Conservation (phyloP, 208 protist species). For the Wallacemonas sp. region DNA sequence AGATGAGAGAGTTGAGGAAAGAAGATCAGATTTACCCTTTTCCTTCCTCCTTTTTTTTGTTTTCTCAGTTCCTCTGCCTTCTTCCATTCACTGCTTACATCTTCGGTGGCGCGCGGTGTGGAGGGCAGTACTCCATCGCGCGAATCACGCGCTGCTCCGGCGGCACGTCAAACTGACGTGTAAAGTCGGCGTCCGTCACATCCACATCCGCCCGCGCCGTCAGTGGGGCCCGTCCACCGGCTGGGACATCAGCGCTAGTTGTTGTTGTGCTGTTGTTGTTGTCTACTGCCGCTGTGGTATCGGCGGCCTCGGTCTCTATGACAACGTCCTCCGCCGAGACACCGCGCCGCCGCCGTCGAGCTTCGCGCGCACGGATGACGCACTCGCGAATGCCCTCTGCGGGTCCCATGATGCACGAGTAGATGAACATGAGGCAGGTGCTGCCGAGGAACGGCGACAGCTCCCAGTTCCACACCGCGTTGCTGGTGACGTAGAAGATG, state of each 20-base stretch:
- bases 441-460: conserved; percentile 62
- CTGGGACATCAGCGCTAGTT: not conserved
- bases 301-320: not conserved
- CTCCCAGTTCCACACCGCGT: conserved; percentile 77
- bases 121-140: conserved; percentile 62
- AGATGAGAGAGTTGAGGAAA: too few species aligned
- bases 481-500: conserved; percentile 61
- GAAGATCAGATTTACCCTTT: too few species aligned
- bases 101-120: too few species aligned
- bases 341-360: not conserved
- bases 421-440: conserved; percentile 37
- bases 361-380: not conserved
- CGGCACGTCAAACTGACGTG: conserved; percentile 33
- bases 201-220: not conserved
- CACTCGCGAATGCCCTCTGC: not conserved
- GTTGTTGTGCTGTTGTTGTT: not conserved
- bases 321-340: conserved; percentile 13
- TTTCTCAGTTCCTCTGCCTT: too few species aligned
- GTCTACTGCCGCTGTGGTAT: not conserved
- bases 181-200: conserved; percentile 31
- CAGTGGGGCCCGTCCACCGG: too few species aligned
- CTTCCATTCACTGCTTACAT: too few species aligned
- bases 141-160: conserved; percentile 58
- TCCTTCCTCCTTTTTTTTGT: too few species aligned
- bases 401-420: conserved; percentile 19